Evolutionary conservation across 1,284 basidiomycete genomes (phyloP), one percentile per base, ranked within the genome.

Genomic region (Clitocybe nebularis): DNA sequence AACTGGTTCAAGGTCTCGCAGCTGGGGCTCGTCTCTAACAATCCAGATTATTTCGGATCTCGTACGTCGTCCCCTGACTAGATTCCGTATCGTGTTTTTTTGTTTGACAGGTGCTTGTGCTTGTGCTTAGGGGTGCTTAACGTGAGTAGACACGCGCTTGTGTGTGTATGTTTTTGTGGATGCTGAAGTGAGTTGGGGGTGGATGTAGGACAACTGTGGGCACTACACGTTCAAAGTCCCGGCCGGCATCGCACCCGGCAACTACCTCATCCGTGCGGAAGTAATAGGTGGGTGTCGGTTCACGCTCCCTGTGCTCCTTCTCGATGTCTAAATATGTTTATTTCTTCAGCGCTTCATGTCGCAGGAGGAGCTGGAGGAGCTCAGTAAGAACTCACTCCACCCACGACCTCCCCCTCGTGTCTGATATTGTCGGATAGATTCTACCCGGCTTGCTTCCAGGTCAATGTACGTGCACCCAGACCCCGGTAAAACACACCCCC

Each of bases 1-100:
- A 50, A 50, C 26, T 78, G 75, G 75, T 77, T 78, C 64, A 78
- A 78, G 61, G 65, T 77, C 34, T 58, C 64, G 9, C 67, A 77
- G 55, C 64, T 67, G 45, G 75, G 74, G 33, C 52, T 76, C 14
- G 67, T 69, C 0, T 72, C 71, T 26, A 67, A 60, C 50, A 68
- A 66, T 53, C 71, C 72, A 1, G 69, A 71, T 42, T 75, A 74
- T 56, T 77, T 69, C 61, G 67, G 63, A 14, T 60, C 66, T 43
- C 57, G 58, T 59, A 21, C 22, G 40, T 28, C 4, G 14, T 34
- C 10, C n/a, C 16, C 3, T 11, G 32, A 39, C 35, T 14, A n/a
- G n/a, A n/a, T n/a, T n/a, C n/a, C n/a, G n/a, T n/a, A n/a, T n/a
- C n/a, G n/a, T n/a, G n/a, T n/a, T n/a, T n/a, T n/a, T 24, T 10